A percentile compares a stretch with the other conserved stretches of the same genome.
phyloP scores from a whole-genome alignment of 495 filamentous ascomycete genomes.

The Tuber microsphaerosporum region DNA sequence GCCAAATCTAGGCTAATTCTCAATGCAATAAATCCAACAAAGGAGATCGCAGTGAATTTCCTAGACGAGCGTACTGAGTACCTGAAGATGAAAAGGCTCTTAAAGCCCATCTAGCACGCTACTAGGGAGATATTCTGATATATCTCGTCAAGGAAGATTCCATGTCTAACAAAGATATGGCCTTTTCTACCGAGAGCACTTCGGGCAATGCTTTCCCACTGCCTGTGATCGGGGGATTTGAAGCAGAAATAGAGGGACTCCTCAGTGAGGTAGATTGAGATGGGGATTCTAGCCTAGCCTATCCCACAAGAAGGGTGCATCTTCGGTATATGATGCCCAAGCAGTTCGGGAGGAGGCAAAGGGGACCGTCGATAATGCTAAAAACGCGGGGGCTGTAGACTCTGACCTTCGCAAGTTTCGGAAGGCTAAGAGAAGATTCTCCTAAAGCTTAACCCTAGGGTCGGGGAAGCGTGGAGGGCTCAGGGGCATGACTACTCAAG shows the following conservation, averaged over 20 bases:
- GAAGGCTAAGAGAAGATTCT: not conserved
- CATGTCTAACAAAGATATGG: not conserved
- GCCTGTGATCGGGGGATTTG: not conserved
- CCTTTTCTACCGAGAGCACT: not conserved
- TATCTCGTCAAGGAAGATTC: not conserved
- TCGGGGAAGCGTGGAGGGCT: not conserved
- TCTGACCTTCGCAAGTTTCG: not conserved
- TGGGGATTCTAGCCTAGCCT: not conserved
- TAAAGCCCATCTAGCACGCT: not conserved
- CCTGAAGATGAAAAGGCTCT: not conserved
- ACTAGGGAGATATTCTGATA: not conserved
- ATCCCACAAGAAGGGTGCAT: not conserved
- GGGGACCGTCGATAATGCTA: not conserved
- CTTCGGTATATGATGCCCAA: not conserved
- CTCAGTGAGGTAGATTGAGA: conserved; percentile 26
- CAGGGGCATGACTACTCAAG: not conserved
- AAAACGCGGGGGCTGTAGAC: too few species aligned
- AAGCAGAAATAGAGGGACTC: conserved; percentile 5
- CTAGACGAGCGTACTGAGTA: not conserved
- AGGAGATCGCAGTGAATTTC: not conserved
- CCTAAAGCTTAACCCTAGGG: not conserved
- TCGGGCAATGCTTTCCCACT: not conserved
- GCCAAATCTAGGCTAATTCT: not conserved
- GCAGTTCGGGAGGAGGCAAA: not conserved
- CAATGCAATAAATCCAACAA: not conserved